Evolutionary conservation across 805 yeast genomes (phyloP).

Genomic region (Yarrowia sp.): DNA sequence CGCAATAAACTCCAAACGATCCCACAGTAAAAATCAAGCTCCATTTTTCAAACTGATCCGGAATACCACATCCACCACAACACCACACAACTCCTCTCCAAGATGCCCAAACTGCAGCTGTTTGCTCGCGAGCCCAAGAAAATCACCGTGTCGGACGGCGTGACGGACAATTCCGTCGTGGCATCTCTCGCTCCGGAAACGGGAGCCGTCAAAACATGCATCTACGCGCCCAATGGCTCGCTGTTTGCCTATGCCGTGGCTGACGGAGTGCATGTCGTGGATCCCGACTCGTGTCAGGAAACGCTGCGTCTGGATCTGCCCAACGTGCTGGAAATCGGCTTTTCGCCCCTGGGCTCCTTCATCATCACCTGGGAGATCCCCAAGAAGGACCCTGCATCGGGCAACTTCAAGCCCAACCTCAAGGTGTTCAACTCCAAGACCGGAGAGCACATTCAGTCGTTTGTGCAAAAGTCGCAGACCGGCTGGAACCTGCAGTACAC

Average conservation of each 20-base stretch:
- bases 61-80: background rate
- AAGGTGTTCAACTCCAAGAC: constrained; percentile 61
- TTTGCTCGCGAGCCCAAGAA: constrained; percentile 23
- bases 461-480: constrained; percentile 75
- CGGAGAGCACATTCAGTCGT: constrained; percentile 52
- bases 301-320: constrained; percentile 50
- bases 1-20: constrained; percentile 4
- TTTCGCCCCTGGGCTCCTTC: constrained; percentile 84
- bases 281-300: constrained; percentile 51
- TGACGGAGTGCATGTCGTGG: constrained; percentile 49
- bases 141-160: constrained; percentile 19
- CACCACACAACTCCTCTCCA: background rate
- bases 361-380: constrained; percentile 91
- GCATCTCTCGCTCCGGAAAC: background rate
- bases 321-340: constrained; percentile 76
- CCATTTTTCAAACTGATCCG: constrained; percentile 13
- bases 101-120: constrained; percentile 6
- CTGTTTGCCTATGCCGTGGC: constrained; percentile 67
- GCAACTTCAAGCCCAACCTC: constrained; percentile 76
- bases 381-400: constrained; percentile 55
- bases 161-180: constrained; percentile 7
- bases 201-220: constrained; percentile 49
- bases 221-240: constrained; percentile 65
- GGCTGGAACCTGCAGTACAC: constrained; percentile 92
- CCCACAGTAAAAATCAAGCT: background rate